phyloP scores from a whole-genome alignment of 352 stramenopile genomes.

The Aphanomyces euteiches region DNA sequence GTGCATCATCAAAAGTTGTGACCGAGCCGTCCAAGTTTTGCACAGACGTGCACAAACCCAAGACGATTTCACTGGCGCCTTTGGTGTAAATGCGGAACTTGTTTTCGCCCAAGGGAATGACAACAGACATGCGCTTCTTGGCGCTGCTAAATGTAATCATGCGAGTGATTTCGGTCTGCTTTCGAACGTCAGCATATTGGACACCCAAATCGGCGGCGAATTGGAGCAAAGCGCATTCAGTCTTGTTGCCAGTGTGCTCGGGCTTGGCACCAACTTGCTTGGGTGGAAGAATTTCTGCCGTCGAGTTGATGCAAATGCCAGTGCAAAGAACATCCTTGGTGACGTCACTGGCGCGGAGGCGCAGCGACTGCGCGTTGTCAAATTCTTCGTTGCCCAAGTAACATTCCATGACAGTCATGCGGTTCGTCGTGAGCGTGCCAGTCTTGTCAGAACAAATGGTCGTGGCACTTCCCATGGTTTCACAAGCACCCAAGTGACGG shows the following conservation, averaged over 20 bases:
- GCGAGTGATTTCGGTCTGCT: constrained; percentile 31
- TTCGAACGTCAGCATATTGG: constrained; percentile 39
- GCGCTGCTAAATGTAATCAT: constrained; percentile 88
- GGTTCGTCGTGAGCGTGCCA: constrained; percentile 94
- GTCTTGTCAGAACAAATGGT: constrained; percentile 97
- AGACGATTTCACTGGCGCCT: constrained; percentile 54
- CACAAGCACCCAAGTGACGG: constrained; percentile 92
- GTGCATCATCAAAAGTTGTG: constrained; percentile 5
- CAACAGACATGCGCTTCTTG: constrained; percentile 93
- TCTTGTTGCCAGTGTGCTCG: constrained; percentile 45
- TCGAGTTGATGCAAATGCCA: constrained; percentile 82
- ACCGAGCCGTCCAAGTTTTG: constrained; percentile 32
- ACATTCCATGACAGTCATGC: constrained; percentile 90
- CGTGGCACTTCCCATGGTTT: constrained; percentile 96
- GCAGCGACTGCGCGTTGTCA: neutral
- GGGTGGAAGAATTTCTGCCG: constrained; percentile 55
- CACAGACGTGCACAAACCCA: constrained; percentile 40
- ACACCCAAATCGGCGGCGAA: constrained; percentile 37
- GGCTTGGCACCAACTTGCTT: constrained; percentile 6
- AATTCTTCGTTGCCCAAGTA: constrained; percentile 44
- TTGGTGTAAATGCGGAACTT: constrained; percentile 45
- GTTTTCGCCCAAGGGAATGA: constrained; percentile 40
- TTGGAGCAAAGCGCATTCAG: constrained; percentile 47
- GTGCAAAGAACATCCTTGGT: constrained; percentile 51
- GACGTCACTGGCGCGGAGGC: constrained; percentile 13